These are phyloP conservation scores for Diaporthe aspalathi DNA, from an alignment of 2,329 filamentous ascomycete species.

Conservation along the genomic window DNA sequence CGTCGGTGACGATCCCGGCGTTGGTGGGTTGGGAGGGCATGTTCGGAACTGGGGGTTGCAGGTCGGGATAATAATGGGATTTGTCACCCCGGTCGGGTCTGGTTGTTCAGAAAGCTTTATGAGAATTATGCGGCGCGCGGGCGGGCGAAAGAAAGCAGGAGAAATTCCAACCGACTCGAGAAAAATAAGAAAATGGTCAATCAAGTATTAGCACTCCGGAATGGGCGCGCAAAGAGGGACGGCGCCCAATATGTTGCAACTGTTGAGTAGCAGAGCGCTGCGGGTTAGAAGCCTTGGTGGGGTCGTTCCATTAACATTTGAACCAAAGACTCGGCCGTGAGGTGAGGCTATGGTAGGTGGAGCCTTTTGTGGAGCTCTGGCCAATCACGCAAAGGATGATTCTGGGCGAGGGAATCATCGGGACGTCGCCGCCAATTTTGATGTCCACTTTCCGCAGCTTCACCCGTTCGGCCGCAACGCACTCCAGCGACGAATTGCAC, in stretches of 20 bases:
- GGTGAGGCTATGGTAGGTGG: conserved; percentile 27
- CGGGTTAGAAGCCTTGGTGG: conserved; percentile 31
- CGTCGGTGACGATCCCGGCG: conserved; percentile 82
- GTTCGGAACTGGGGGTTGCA: conserved; percentile 30
- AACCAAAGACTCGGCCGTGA: neutral
- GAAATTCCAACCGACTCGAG: neutral
- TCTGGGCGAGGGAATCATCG: conserved; percentile 36
- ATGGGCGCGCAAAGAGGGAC: neutral
- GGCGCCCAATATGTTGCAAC: conserved; percentile 1
- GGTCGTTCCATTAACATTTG: neutral
- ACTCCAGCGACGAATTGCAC: conserved; percentile 36
- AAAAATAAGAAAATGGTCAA: neutral
- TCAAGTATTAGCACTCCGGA: neutral
- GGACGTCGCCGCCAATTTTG: conserved; percentile 39
- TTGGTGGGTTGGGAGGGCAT: conserved; percentile 66
- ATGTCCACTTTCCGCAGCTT: conserved; percentile 35
- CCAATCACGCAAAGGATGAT: conserved; percentile 38
- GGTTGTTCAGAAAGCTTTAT: neutral
- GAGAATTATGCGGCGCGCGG: neutral
- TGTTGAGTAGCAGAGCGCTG: conserved; percentile 7
- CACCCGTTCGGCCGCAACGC: conserved; percentile 25
- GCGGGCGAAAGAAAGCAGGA: no score
- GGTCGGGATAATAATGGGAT: neutral
- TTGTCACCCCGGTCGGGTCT: neutral
- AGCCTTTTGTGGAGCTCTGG: conserved; percentile 35